Evolutionary conservation across 2,329 filamentous ascomycete species (phyloP).

Genomic region (Dactylellina sp.): DNA sequence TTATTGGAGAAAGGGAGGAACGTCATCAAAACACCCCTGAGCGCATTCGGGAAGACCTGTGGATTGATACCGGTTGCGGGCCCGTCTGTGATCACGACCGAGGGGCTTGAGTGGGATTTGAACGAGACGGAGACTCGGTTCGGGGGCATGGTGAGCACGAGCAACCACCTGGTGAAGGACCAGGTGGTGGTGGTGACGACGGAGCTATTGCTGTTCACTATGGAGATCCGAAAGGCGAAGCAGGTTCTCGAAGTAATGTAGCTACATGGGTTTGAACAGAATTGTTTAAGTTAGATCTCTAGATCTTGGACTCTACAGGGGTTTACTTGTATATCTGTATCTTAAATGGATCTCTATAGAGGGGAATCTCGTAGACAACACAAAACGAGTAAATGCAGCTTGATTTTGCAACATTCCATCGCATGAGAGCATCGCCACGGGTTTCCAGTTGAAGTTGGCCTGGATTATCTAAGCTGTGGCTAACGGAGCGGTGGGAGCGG

Average conservation of each 20-base stretch:
- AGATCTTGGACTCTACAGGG: not conserved
- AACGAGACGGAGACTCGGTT: slow-evolving; percentile 81
- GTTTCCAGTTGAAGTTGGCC: slow-evolving; percentile 16
- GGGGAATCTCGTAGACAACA: slow-evolving; percentile 27
- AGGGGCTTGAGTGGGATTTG: slow-evolving; percentile 92
- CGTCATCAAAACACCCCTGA: slow-evolving; percentile 72
- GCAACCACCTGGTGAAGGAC: slow-evolving; percentile 77
- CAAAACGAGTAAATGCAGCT: not conserved
- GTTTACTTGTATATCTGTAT: not conserved
- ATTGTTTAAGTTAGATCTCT: not conserved
- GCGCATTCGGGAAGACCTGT: slow-evolving; percentile 78
- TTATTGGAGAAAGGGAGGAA: slow-evolving; percentile 78
- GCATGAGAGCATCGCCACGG: not conserved
- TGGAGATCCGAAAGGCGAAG: slow-evolving; percentile 69
- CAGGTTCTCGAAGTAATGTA: not conserved
- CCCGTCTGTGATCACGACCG: slow-evolving; percentile 80
- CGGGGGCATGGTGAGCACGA: slow-evolving; percentile 80
- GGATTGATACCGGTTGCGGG: slow-evolving; percentile 87
- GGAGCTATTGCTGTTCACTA: slow-evolving; percentile 78
- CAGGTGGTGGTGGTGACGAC: slow-evolving; percentile 73
- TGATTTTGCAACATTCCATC: slow-evolving; percentile 42
- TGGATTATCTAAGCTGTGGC: slow-evolving; percentile 55
- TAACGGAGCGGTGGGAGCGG: not conserved
- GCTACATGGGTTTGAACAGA: not conserved
- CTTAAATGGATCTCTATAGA: not conserved